Percentiles rank a stretch among this genome's conserved stretches.
Conservation (phyloP, 805 yeast genomes). For the Suhomyces kilbournensis region DNA sequence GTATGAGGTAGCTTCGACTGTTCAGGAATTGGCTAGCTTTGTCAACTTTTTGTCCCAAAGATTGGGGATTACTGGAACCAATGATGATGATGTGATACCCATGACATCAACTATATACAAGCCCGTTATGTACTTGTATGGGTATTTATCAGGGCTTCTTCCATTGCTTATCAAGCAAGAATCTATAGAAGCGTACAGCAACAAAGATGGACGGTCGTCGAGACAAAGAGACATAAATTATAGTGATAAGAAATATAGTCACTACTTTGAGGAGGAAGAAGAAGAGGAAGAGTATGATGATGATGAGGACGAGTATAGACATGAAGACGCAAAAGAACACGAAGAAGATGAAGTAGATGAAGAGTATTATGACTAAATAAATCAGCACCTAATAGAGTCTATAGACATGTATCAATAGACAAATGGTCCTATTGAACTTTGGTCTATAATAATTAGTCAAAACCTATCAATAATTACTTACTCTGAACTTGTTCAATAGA, state of each 20-base stretch:
- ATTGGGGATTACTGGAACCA: conserved; percentile 15
- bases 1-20: conserved; percentile 37
- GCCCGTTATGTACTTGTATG: conserved; percentile 26
- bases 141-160: conserved; percentile 25
- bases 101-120: conserved; percentile 19
- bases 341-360: conserved; percentile 25
- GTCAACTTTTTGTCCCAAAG: conserved; percentile 19
- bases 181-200: not conserved
- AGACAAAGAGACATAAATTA: conserved; percentile 6
- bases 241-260: conserved; percentile 3
- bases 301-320: conserved; percentile 19
- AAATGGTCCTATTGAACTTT: too few relatives aligned
- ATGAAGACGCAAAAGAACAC: conserved; percentile 13
- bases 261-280: conserved; percentile 11
- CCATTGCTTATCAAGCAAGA: conserved; percentile 30
- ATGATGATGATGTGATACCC: conserved; percentile 9
- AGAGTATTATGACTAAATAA: conserved; percentile 16
- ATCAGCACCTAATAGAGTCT: too few relatives aligned
- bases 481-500: too few relatives aligned
- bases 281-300: conserved; percentile 13
- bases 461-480: too few relatives aligned
- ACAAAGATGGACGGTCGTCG: conserved; percentile 1
- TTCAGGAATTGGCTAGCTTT: conserved; percentile 26
- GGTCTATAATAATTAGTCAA: too few relatives aligned
- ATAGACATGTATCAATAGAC: not conserved